Base-by-base conservation (phyloP, 202 grass and related monocot genomes). In the Carex arenaria region DNA sequence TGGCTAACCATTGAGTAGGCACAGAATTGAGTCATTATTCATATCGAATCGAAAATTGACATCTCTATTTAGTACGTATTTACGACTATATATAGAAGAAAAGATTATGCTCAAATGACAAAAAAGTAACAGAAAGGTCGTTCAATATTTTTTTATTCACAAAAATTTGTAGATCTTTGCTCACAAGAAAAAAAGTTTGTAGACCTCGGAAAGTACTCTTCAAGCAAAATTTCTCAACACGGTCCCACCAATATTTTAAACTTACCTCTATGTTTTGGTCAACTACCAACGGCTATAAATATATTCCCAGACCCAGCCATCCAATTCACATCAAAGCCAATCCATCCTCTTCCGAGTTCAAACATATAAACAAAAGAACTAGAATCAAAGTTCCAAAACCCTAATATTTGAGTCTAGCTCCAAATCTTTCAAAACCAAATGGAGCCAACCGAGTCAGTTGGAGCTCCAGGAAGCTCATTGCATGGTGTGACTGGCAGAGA, bases 381-480 rank as follows among this genome's bases (percentile, higher is more conserved):
- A 76, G 51, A 67, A 26, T 2, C 10, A 31, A 36, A 34, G 10
- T 52, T 67, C 13, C 45, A 51, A 51, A 82, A 23, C 7, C 79
- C 42, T 53, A 6, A 80, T 47, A 52, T 64, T 67, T 23, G 4
- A 32, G 36, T 1, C n/a, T 66, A 55, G 0, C 36, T 81, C 79
- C 51, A 7, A 5, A 10, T 31, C 54, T 14, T 15, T 10, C 4
- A 26, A 40, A 53, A 31, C 1, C 11, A 51, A 45, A 65, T 66
- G 64, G 64, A 66, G 45, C 22, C 73, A n/a, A 56, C 68, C 18
- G 64, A 80, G 52, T 31, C 10, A 32, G 4, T 67, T 3, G 38
- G 68, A 2, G 86, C 70, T 4, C 84, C 88, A 3, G 91, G 91
- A 9, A 88, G 88, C 84, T 93, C 91, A 66, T 10, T 93, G 22